Evolutionary conservation across 306 rosid species (phyloP), one percentile per base, ranked within the genome.

Genomic region (Calophaca sinica): DNA sequence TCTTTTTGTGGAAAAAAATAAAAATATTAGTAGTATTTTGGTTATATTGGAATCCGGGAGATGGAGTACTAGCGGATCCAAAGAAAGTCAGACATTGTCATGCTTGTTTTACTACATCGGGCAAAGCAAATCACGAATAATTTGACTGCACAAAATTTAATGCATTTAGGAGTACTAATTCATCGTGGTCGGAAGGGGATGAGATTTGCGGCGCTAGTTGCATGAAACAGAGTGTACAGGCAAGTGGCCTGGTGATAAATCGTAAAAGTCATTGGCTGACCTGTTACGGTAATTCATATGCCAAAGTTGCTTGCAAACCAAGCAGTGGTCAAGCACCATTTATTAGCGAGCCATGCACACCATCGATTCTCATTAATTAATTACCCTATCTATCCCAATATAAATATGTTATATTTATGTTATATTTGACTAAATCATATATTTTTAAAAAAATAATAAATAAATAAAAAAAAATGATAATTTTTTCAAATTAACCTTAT

Each of bases 121-220:
- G 26, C 26, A 20, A 20, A 20, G 45, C 26, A 58, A 57, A 42
- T 32, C 15, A 45, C 0, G 59, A 53, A 65, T 14, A 67, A 44
- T 57, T 76, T 12, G 35, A 45, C 2, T 44, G 75, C 75, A 45
- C 81, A 36, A 28, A 77, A 68, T 8, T 67, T n/a, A 5, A 44
- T 15, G 74, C 12, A 59, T 59, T n/a, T n/a, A n/a, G n/a, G n/a
- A n/a, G n/a, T n/a, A n/a, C 9, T 9, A 55, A 9, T 9, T 57
- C 29, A 57, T 60, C 4, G 26, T 62, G 48, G n/a, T n/a, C 26
- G 74, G 80, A 67, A 74, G 69, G 14, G 12, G 42, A 67, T 57
- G 45, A 67, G 46, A 26, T 55, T 74, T 80, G 84, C 80, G 80
- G 84, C 76, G 80, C 67, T 36, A 7, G 35, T 10, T 60, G 79